Conservation (phyloP, 176 grass and related monocot genomes). For the Ampelocalamus luodianensis region DNA sequence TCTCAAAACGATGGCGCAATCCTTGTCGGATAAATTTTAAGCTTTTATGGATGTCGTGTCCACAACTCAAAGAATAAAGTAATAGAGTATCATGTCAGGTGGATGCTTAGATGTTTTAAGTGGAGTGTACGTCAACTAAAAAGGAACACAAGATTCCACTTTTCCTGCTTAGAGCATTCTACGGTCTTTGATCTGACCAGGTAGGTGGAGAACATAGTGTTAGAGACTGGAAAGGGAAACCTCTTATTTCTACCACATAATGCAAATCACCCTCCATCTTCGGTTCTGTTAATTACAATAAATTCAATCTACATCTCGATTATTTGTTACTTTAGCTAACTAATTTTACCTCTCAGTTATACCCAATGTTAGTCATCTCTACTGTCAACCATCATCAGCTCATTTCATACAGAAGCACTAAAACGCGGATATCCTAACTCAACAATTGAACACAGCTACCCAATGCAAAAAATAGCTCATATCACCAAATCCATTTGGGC, state of each 20-base stretch:
- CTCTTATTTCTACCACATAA: not conserved
- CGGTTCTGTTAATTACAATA: not conserved
- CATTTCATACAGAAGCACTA: not conserved
- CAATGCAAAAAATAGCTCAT: not conserved
- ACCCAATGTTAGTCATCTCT: not conserved
- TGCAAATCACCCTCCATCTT: not conserved
- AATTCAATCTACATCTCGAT: not conserved
- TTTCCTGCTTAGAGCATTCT: slow-evolving; percentile 8
- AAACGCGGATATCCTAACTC: not conserved
- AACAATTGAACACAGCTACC: not conserved
- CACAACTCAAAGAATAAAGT: slow-evolving; percentile 29
- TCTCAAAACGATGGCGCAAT: not conserved
- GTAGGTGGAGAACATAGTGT: slow-evolving; percentile 35
- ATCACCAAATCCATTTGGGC: not conserved
- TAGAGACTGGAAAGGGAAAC: not conserved
- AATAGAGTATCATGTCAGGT: not conserved
- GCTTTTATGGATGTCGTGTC: not conserved
- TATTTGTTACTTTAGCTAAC: not conserved
- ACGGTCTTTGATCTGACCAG: slow-evolving; percentile 29
- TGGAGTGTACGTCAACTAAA: not conserved
- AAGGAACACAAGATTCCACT: slow-evolving; percentile 14
- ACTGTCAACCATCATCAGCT: not conserved
- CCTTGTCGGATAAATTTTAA: not conserved
- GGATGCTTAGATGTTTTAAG: slow-evolving; percentile 16
- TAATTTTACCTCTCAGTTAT: not conserved